Conservation (phyloP, 192 early-diverging fungal genomes). For the Cladochytrium replicatum region DNA sequence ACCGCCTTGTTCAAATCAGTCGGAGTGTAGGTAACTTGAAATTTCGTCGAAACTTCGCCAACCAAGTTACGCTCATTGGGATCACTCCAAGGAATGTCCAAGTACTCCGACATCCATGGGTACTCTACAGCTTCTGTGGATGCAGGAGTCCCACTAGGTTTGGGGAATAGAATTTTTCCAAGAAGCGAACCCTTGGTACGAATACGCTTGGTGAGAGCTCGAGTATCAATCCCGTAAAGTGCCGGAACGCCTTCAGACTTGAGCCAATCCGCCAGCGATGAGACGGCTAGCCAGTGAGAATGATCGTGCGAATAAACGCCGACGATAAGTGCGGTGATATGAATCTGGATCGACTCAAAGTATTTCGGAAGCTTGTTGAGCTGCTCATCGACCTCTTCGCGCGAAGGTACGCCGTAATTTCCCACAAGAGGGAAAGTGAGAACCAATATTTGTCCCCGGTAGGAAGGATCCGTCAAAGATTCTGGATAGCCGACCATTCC, state of each 20-base stretch:
- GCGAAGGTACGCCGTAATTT: slow-evolving; percentile 95
- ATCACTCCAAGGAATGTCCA: slow-evolving; percentile 84
- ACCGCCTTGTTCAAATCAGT: slow-evolving; percentile 36
- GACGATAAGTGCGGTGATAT: slow-evolving; percentile 84
- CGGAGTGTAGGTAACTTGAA: slow-evolving; percentile 67
- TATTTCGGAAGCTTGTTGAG: slow-evolving; percentile 84
- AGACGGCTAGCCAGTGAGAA: slow-evolving; percentile 84
- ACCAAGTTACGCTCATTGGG: slow-evolving; percentile 91
- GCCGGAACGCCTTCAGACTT: slow-evolving; percentile 86
- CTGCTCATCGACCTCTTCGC: slow-evolving; percentile 67
- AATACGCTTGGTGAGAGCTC: slow-evolving; percentile 95
- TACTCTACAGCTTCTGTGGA: background rate
- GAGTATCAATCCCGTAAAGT: slow-evolving; percentile 90
- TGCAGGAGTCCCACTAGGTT: slow-evolving; percentile 7
- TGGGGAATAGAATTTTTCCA: slow-evolving; percentile 86
- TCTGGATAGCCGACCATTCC: slow-evolving; percentile 99
- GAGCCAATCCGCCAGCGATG: slow-evolving; percentile 81
- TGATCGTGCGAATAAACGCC: slow-evolving; percentile 85
- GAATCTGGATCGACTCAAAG: slow-evolving; percentile 93
- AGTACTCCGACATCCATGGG: slow-evolving; percentile 54
- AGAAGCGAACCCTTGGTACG: slow-evolving; percentile 81
- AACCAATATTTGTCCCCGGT: slow-evolving; percentile 95
- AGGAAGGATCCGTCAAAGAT: slow-evolving; percentile 95
- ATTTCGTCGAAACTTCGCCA: slow-evolving; percentile 86
- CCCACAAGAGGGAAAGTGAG: slow-evolving; percentile 96